Base-by-base conservation (phyloP, 805 yeast genomes). In the Myxozyma neglecta region DNA sequence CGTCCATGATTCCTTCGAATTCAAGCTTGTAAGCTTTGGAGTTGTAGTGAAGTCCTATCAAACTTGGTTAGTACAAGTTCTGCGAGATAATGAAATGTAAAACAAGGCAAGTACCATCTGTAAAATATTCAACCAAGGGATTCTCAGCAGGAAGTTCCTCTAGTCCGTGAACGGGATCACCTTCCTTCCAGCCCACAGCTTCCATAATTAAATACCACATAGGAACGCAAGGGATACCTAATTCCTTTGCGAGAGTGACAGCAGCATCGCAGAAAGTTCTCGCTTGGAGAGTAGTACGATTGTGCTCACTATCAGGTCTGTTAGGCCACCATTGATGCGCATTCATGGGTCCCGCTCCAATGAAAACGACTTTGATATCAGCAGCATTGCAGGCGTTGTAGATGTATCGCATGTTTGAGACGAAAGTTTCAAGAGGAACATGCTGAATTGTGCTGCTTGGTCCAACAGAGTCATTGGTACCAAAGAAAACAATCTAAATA, bases 401-500 rank as follows among this genome's bases (percentile, higher is more conserved):
- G 68, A 89, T 65, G 10, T 63, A 57, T 34, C 66, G 69, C 63
- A 81, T 75, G 69, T 90, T 90, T 14, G 71, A 73, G 20, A 72
- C 60, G 70, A 75, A 89, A 59, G 80, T 75, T 0, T 73, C 80
- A 3, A 86, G 18, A 0, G 83, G 81, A 10, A 89, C 89, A 24
- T 75, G 74, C 65, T 81, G 84, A 3, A 71, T 69, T 11, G 57
- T 56, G 3, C 80, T 80, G 6, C 49, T 16, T 0, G 71, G 76
- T 8, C 75, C 65, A 2, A 82, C 79, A 0, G 87, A 79, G 72
- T 91, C 97, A 70, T 91, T 91, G 13, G 96, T 82, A 3, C 97
- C 97, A 68, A 89, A 84, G 71, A 88, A 90, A 1, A 90, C 75
- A 10, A 85, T 83, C 61, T 84, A 77, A 80, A 74, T 11, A 4